Conservation (phyloP, 129 eudicot genomes). For the Chrysanthemum makinoi region DNA sequence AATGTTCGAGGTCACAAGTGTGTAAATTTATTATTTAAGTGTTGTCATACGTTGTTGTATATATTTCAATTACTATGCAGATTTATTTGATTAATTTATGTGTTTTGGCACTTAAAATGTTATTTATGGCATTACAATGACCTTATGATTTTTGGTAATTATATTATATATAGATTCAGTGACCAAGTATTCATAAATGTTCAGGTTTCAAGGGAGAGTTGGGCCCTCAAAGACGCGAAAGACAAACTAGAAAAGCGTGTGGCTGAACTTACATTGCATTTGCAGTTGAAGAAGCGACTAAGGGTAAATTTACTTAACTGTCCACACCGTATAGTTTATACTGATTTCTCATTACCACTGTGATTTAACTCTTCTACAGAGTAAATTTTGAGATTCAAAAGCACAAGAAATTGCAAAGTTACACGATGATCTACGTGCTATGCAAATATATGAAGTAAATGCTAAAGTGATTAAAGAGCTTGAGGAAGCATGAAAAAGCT, state of each 20-base stretch:
- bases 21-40: no score
- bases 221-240: conserved; percentile 95
- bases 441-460: conserved; percentile 89
- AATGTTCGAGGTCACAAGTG: no score
- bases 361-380: conserved; percentile 36
- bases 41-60: no score
- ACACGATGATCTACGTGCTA: conserved; percentile 68
- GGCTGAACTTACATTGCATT: conserved; percentile 94
- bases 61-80: no score
- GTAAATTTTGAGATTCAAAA: conserved; percentile 83
- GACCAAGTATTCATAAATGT: conserved; percentile 14
- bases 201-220: conserved; percentile 96
- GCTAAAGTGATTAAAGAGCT: conserved; percentile 67
- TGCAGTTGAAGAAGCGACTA: conserved; percentile 86
- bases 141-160: not conserved
- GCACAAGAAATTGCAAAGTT: conserved; percentile 75
- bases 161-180: not conserved
- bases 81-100: no score
- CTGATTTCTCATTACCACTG: not conserved
- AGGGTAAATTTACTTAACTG: conserved; percentile 49
- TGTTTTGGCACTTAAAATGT: conserved; percentile 65
- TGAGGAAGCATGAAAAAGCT: conserved; percentile 94
- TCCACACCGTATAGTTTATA: not conserved
- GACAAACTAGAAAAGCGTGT: conserved; percentile 97
- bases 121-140: conserved; percentile 26